A percentile compares a stretch with the other conserved stretches of the same genome.
Evolutionary conservation across 768 basidiomycete genomes (phyloP).

Genomic region (Steccherinum ochraceum): DNA sequence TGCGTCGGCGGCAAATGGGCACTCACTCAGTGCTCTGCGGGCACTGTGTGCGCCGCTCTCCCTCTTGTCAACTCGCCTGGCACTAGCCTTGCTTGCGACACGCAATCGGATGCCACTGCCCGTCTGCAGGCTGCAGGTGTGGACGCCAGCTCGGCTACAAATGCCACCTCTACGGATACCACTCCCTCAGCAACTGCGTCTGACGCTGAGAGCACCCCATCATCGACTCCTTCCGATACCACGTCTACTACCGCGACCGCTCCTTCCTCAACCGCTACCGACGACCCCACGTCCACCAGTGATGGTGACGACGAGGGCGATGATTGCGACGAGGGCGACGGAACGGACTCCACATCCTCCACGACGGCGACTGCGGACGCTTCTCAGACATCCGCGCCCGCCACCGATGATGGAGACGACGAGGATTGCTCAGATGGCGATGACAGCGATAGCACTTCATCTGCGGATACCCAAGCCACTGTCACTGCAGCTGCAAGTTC

Average conservation of each 20-base stretch:
- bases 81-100: constrained; percentile 32
- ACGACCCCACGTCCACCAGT: background rate
- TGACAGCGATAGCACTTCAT: background rate
- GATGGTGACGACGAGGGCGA: constrained; percentile 3
- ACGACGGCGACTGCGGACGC: background rate
- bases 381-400: background rate
- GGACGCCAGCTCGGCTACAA: constrained; percentile 17
- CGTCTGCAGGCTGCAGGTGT: constrained; percentile 32
- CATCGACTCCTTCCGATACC: too few relatives aligned
- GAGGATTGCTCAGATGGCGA: constrained; percentile 1
- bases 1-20: constrained; percentile 31
- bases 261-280: background rate
- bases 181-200: background rate
- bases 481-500: background rate
- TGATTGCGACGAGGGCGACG: background rate
- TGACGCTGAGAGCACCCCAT: background rate
- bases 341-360: background rate
- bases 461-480: background rate
- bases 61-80: constrained; percentile 35
- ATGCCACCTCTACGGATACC: background rate
- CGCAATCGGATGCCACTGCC: constrained; percentile 23
- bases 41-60: constrained; percentile 30
- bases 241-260: background rate
- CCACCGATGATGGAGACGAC: constrained; percentile 4
- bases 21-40: constrained; percentile 24